phyloP scores from a whole-genome alignment of 805 yeast genomes.

The Starmerella apis region DNA sequence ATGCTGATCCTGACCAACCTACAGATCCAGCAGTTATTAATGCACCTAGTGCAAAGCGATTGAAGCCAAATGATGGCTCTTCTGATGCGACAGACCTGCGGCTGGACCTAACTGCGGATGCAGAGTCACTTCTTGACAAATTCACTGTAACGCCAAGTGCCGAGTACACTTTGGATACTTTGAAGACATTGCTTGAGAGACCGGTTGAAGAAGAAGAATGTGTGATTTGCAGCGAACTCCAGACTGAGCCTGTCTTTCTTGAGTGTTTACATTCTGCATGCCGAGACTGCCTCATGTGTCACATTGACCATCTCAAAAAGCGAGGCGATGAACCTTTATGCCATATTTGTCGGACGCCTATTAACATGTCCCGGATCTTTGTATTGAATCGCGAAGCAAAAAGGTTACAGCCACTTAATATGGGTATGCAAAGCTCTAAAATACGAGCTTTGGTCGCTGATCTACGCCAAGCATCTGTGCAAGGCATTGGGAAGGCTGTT shows the following conservation, averaged over 20 bases:
- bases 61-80: conserved; percentile 3
- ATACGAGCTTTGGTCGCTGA: conserved; percentile 14
- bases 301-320: conserved; percentile 54
- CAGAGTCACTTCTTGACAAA: conserved; percentile 7
- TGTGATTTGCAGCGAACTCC: conserved; percentile 68
- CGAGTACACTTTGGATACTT: conserved; percentile 24
- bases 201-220: conserved; percentile 49
- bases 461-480: conserved; percentile 39
- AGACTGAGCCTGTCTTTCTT: conserved; percentile 52
- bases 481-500: conserved; percentile 58
- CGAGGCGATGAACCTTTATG: conserved; percentile 45
- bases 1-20: conserved; percentile 12
- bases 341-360: conserved; percentile 60
- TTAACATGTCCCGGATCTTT: conserved; percentile 43
- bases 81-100: conserved; percentile 8
- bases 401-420: conserved; percentile 28
- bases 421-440: conserved; percentile 28
- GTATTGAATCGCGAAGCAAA: conserved; percentile 31
- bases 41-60: conserved; percentile 1
- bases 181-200: conserved; percentile 26
- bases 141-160: conserved; percentile 15
- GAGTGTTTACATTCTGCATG: conserved; percentile 80
- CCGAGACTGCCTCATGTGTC: conserved; percentile 58
- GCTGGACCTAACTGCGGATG: conserved; percentile 14
- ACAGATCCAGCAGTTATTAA: background rate